phyloP scores from a whole-genome alignment of 2,329 filamentous ascomycete genomes.

The Geosmithia flava region DNA sequence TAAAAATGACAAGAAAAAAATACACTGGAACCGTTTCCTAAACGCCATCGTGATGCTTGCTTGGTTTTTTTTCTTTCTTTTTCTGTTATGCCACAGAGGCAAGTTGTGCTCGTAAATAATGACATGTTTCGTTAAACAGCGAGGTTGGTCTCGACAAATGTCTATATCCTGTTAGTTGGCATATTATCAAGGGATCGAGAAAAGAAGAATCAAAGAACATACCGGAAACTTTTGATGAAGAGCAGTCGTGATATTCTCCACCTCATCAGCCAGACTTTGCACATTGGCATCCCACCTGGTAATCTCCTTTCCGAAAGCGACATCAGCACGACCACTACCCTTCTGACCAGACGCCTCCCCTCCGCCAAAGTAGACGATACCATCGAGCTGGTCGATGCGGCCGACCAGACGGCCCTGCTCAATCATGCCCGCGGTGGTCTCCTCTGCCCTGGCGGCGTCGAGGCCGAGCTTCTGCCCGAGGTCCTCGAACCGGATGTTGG shows the following conservation, averaged over 20 bases:
- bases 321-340: slow-evolving; percentile 52
- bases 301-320: slow-evolving; percentile 56
- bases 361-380: slow-evolving; percentile 74
- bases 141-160: slow-evolving; percentile 44
- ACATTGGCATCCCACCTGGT: slow-evolving; percentile 85
- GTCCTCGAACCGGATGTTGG: slow-evolving; percentile 63
- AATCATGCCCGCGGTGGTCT: slow-evolving; percentile 89
- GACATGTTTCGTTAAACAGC: slow-evolving; percentile 12
- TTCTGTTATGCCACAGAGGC: too few species aligned
- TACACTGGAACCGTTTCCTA: background rate
- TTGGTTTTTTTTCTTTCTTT: background rate
- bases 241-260: slow-evolving; percentile 73
- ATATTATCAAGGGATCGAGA: background rate
- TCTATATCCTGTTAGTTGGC: slow-evolving; percentile 17
- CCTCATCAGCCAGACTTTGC: slow-evolving; percentile 73
- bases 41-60: background rate
- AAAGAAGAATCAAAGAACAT: slow-evolving; percentile 8
- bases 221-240: slow-evolving; percentile 72
- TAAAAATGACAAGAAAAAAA: slow-evolving; percentile 13
- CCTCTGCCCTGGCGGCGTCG: slow-evolving; percentile 70
- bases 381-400: slow-evolving; percentile 87
- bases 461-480: slow-evolving; percentile 70
- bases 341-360: slow-evolving; percentile 59
- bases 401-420: slow-evolving; percentile 83
- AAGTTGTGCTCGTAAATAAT: background rate